Evolutionary conservation across 2,329 filamentous ascomycete genomes (phyloP).

Genomic region (Colletotrichum spinosum): DNA sequence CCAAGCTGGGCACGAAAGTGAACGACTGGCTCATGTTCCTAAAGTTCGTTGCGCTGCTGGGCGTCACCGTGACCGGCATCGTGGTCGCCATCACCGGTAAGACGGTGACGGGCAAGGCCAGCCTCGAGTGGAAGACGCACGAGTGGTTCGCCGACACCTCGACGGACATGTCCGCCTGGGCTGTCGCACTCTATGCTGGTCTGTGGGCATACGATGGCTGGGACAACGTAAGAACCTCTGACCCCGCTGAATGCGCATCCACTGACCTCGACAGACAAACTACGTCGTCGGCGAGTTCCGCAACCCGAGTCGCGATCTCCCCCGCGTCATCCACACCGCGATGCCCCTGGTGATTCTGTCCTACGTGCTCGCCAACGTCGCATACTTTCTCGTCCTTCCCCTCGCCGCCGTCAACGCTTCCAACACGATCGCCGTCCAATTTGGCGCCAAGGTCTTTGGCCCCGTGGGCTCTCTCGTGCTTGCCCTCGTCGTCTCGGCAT

Average conservation of each 20-base stretch:
- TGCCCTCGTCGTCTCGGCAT: conserved; percentile 88
- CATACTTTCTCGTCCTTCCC: conserved; percentile 95
- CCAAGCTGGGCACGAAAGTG: conserved; percentile 84
- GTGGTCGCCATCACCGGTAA: conserved; percentile 89
- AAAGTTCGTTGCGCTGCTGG: conserved; percentile 91
- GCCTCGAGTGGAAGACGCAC: conserved; percentile 85
- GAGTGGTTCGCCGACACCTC: conserved; percentile 92
- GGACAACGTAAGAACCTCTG: conserved; percentile 83
- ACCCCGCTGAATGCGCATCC: conserved; percentile 26
- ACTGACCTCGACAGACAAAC: conserved; percentile 74
- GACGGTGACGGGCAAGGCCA: conserved; percentile 80
- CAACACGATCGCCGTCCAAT: conserved; percentile 96
- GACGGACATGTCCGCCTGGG: conserved; percentile 85
- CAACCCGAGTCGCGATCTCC: conserved; percentile 89
- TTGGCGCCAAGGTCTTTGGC: conserved; percentile 91
- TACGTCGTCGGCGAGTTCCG: conserved; percentile 98
- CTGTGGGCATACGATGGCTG: conserved; percentile 99
- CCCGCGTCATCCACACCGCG: conserved; percentile 94
- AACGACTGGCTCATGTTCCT: conserved; percentile 97
- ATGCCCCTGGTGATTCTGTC: conserved; percentile 93
- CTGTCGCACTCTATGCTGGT: conserved; percentile 93
- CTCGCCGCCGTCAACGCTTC: conserved; percentile 82
- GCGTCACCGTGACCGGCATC: conserved; percentile 87
- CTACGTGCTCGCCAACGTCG: conserved; percentile 90
- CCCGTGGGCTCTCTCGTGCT: conserved; percentile 84